A percentile compares a stretch with the other conserved stretches of the same genome.
Conservation (phyloP, 176 grass and related monocot species). For the Eleusine indica region DNA sequence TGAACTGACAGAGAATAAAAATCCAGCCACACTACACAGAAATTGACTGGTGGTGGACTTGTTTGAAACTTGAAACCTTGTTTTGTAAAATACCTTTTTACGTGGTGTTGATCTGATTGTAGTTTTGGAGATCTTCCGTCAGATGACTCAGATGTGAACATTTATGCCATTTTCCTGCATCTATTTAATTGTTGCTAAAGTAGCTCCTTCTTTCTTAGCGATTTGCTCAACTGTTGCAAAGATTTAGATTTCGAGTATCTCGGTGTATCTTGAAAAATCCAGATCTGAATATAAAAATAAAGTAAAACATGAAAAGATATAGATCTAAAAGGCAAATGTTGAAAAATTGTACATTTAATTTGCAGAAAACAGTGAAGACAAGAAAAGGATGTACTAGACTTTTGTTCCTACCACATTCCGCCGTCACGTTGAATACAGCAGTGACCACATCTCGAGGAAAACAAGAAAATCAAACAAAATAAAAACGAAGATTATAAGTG, state of each 20-base stretch:
- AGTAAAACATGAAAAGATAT: not conserved
- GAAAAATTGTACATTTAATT: not conserved
- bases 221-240: not conserved
- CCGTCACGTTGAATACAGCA: too few relatives aligned
- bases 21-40: not conserved
- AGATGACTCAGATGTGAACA: not conserved
- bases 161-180: not conserved
- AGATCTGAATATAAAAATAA: not conserved
- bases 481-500: too few relatives aligned
- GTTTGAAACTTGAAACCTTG: not conserved
- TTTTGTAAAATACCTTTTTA: not conserved
- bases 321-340: not conserved
- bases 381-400: too few relatives aligned
- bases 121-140: not conserved
- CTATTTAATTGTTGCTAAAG: not conserved
- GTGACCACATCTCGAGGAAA: too few relatives aligned
- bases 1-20: not conserved
- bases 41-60: not conserved
- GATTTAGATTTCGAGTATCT: not conserved
- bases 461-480: too few relatives aligned
- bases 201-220: not conserved
- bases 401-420: too few relatives aligned
- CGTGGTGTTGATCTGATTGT: not conserved
- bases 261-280: not conserved
- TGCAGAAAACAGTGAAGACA: too few relatives aligned